Base-by-base conservation (phyloP, 768 basidiomycete species). In the Boletus patriciae region DNA sequence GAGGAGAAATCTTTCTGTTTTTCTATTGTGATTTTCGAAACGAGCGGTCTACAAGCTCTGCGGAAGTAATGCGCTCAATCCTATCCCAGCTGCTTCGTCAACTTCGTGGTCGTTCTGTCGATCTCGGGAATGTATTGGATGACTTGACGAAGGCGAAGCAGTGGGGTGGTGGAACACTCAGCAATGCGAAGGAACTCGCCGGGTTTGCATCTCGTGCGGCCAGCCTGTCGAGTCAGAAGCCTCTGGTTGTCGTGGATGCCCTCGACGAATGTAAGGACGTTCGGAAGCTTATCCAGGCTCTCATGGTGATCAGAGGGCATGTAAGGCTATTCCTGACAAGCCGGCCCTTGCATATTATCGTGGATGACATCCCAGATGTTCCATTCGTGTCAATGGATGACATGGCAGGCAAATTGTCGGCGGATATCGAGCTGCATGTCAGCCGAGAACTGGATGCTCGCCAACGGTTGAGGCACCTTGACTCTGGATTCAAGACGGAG, bases 211-310 rank as follows among this genome's bases (percentile, higher is more conserved):
- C 21, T 19, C 31, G 15, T 16, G 25, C 3, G 1, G 38, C 55
- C 1, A 15, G 11, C 4, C 23, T 46, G 2, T 23, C 2, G 11
- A 12, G 0, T 16, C 40, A 31, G 34, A 37, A 31, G 16, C 54
- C 52, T 27, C 1, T 47, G n/a, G 38, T 57, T 6, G 6, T 57
- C 4, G 51, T 57, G 6, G 55, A 57, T 57, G 56, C 51, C 4
- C 56, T 57, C 13, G 55, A 57, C 16, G 56, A 57, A 31, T 57
- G 52, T 25, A 36, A 47, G 6, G 46, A 57, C 19, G 13, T 42
- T 18, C 29, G 11, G 7, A n/a, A 16, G 1, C 52, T 57, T 1
- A 16, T 57, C 6, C 31, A 43, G 45, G 44, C 50, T 42, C 56
- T 57, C 23, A 42, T n/a, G 23, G 15, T 18, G 19, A 13, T 54